These are phyloP conservation scores for Polygonum maritimum DNA, from an alignment of 148 eudicot species.

Conservation along the genomic window DNA sequence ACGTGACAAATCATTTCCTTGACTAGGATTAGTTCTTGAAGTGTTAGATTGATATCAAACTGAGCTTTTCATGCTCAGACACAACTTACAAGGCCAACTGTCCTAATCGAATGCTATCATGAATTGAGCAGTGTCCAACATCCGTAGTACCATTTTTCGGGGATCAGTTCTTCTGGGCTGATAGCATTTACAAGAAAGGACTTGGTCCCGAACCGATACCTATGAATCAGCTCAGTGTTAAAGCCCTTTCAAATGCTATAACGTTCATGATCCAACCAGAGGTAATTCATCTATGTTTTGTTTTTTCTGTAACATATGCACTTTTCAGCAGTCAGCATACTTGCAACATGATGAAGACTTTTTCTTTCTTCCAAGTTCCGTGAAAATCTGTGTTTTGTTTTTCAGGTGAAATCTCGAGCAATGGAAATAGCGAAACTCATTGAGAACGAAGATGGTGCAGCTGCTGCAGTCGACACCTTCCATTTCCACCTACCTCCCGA, in stretches of 20 bases:
- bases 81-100: no score
- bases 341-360: not conserved
- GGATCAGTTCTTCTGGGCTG: conserved; percentile 98
- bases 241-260: conserved; percentile 70
- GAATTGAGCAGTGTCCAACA: conserved; percentile 74
- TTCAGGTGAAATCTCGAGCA: conserved; percentile 69
- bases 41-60: no score
- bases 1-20: not conserved
- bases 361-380: not conserved
- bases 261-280: conserved; percentile 77
- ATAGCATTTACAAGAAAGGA: conserved; percentile 60
- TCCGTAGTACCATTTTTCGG: conserved; percentile 90
- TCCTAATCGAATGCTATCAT: not conserved
- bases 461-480: conserved; percentile 79
- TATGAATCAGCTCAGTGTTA: conserved; percentile 48
- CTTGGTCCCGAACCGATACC: conserved; percentile 93
- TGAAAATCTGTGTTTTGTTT: not conserved
- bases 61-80: no score
- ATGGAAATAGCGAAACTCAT: conserved; percentile 59
- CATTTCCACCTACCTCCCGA: conserved; percentile 69
- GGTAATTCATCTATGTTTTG: conserved; percentile 25
- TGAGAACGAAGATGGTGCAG: conserved; percentile 77
- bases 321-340: not conserved
- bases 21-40: not conserved
- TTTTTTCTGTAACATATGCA: not conserved